A percentile compares a stretch with the other conserved stretches of the same genome.
phyloP scores from a whole-genome alignment of 208 protist species.

The Borovskyia barvae region DNA sequence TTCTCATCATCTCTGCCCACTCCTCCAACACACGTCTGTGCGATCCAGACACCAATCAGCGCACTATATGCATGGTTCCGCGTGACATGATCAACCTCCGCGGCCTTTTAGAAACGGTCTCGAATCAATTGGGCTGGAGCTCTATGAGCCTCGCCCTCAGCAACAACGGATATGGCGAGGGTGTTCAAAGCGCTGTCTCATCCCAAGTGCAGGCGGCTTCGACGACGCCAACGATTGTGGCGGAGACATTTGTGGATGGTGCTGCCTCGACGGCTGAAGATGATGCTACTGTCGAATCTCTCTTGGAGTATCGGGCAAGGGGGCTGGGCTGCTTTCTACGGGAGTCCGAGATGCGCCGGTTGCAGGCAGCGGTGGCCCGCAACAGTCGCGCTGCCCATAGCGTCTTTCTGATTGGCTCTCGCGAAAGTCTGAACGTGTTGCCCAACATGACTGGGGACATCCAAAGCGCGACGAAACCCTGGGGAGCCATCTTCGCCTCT shows the following conservation, averaged over 20 bases:
- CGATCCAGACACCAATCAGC: constrained; percentile 50
- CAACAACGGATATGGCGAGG: constrained; percentile 61
- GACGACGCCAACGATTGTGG: constrained; percentile 63
- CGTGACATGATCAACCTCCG: constrained; percentile 68
- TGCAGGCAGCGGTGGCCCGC: constrained; percentile 44
- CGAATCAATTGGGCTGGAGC: constrained; percentile 65
- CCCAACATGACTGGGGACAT: constrained; percentile 29
- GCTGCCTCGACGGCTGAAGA: constrained; percentile 43
- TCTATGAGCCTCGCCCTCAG: constrained; percentile 67
- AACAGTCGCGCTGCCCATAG: constrained; percentile 18
- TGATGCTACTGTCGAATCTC: constrained; percentile 42
- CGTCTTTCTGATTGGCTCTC: constrained; percentile 69
- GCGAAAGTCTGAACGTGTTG: constrained; percentile 62
- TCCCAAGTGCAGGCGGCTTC: constrained; percentile 41
- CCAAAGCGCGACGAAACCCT: constrained; percentile 27
- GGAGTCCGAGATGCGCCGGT: constrained; percentile 47
- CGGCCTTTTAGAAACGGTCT: constrained; percentile 60
- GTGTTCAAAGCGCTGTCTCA: constrained; percentile 40
- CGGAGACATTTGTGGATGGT: constrained; percentile 58
- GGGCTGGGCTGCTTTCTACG: constrained; percentile 70
- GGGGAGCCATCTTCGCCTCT: constrained; percentile 74
- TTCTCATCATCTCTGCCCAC: constrained; percentile 64
- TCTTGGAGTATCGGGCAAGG: constrained; percentile 41
- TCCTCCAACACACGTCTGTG: constrained; percentile 65
- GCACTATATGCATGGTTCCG: constrained; percentile 76